A percentile compares a stretch with the other conserved stretches of the same genome.
Evolutionary conservation across 2,329 filamentous ascomycete species (phyloP).

Genomic region (Fusarium sp.): DNA sequence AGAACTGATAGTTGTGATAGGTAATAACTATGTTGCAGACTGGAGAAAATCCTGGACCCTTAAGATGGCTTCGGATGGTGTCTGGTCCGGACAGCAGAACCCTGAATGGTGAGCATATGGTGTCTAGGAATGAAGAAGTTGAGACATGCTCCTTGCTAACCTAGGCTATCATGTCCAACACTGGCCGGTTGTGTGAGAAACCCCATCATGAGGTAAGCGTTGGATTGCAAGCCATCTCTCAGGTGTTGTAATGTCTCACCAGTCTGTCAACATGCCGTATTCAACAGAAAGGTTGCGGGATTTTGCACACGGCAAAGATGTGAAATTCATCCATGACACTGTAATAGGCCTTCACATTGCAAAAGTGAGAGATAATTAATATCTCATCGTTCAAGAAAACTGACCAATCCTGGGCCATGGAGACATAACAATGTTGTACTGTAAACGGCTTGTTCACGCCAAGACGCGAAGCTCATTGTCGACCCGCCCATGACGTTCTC

Average conservation of each 20-base stretch:
- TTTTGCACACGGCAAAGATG: slow-evolving; percentile 23
- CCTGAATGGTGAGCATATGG: slow-evolving; percentile 1
- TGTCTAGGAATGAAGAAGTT: slow-evolving; percentile 28
- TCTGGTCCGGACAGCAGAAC: slow-evolving; percentile 1
- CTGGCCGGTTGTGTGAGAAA: not conserved
- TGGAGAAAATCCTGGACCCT: not conserved
- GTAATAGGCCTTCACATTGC: slow-evolving; percentile 10
- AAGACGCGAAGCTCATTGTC: slow-evolving; percentile 40
- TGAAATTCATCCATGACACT: slow-evolving; percentile 5
- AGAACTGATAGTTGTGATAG: not conserved
- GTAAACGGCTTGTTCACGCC: slow-evolving; percentile 26
- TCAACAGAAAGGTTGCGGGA: slow-evolving; percentile 26
- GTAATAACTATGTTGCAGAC: not conserved
- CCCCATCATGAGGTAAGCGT: not conserved
- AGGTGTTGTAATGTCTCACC: slow-evolving; percentile 4
- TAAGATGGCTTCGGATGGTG: not conserved
- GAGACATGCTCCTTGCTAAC: slow-evolving; percentile 12
- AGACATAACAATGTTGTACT: slow-evolving; percentile 14
- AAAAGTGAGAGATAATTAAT: not conserved
- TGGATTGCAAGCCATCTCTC: slow-evolving; percentile 16
- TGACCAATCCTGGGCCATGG: slow-evolving; percentile 28
- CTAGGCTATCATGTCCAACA: not conserved
- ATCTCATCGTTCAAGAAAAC: not conserved
- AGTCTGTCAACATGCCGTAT: slow-evolving; percentile 1
- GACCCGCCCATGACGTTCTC: slow-evolving; percentile 42